A percentile compares a stretch with the other conserved stretches of the same genome.
Conservation (phyloP, 2,329 filamentous ascomycete species). For the Arthrobotrys conoides region DNA sequence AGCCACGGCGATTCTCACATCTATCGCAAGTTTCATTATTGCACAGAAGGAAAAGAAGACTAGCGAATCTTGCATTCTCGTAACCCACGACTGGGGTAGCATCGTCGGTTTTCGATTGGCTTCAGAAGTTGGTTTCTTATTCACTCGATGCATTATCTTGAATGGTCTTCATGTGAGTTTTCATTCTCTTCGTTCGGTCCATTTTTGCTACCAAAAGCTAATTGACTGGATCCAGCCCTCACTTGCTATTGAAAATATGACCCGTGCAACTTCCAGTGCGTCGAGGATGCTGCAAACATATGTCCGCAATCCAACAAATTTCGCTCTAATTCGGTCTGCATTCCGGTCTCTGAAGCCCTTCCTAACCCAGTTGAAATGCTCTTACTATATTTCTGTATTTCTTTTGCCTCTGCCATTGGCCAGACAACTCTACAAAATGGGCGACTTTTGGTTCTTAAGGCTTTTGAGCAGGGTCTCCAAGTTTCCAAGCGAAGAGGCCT, state of each 20-base stretch:
- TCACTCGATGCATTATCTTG: conserved; percentile 53
- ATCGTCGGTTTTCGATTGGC: conserved; percentile 53
- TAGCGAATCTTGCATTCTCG: conserved; percentile 48
- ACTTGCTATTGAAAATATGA: conserved; percentile 42
- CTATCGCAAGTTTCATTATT: conserved; percentile 48
- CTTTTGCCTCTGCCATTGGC: conserved; percentile 46
- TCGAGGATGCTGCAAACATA: conserved; percentile 46
- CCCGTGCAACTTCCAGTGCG: conserved; percentile 49
- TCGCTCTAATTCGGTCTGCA: conserved; percentile 52
- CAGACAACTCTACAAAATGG: conserved; percentile 49
- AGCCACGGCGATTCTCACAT: conserved; percentile 34
- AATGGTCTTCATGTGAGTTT: conserved; percentile 42
- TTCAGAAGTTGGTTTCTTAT: conserved; percentile 51
- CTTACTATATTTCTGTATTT: conserved; percentile 50
- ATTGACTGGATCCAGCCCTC: conserved; percentile 24
- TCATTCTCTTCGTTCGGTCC: not conserved
- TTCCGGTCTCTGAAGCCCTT: conserved; percentile 38
- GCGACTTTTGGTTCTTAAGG: conserved; percentile 57
- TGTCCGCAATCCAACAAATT: conserved; percentile 48
- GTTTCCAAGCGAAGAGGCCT: conserved; percentile 40
- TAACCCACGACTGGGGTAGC: conserved; percentile 58
- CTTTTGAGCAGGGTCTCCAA: conserved; percentile 32
- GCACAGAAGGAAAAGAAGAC: conserved; percentile 52
- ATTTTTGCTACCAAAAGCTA: not conserved
- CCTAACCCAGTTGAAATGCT: conserved; percentile 43